Evolutionary conservation across 1,139 yeast genomes (phyloP), one percentile per base, ranked within the genome.

Genomic region (Blastobotrys capitulatus): DNA sequence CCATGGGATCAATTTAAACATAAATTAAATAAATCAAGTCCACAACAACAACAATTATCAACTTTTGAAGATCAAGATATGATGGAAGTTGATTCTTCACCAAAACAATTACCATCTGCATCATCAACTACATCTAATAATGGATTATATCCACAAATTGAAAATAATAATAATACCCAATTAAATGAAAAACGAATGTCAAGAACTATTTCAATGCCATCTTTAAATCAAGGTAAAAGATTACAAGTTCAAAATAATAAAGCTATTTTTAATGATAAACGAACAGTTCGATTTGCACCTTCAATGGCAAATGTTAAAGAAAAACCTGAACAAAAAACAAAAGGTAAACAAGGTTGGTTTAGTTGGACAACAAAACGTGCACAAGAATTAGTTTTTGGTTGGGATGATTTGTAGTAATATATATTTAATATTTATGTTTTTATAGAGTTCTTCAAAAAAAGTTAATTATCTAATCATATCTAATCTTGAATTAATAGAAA

Each of bases 371-470:
- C 65, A 12, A 62, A 63, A 49, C 58, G 61, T 40, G 70, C 71
- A 4, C 67, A 65, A 34, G 71, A 70, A 52, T 50, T 68, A 25
- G 64, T 77, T 34, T 78, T 78, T 61, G 82, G 82, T 2, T 78
- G 81, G 80, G 80, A 77, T 52, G 79, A 77, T 53, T 58, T 76
- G 49, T 76, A 62, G 59, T 34, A 31, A 20, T 6, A 18, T 12
- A 18, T 20, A 18, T 36, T 20, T 5, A 18, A 12, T 36, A 5
- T 9, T 36, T 36, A 18, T 36, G 4, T 36, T 34, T 19, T 16
- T 38, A n/a, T 38, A 13, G 29, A 7, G 29, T 7, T 26, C 29
- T 26, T 7, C 29, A 7, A 7, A 7, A 7, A 26, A 26, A 26
- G 29, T 26, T 26, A 26, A 7, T 26, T 26, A 26, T 26, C 37